These are phyloP conservation scores for Pelargonium fulgidum DNA, from an alignment of 441 rosid species.

Conservation along the genomic window DNA sequence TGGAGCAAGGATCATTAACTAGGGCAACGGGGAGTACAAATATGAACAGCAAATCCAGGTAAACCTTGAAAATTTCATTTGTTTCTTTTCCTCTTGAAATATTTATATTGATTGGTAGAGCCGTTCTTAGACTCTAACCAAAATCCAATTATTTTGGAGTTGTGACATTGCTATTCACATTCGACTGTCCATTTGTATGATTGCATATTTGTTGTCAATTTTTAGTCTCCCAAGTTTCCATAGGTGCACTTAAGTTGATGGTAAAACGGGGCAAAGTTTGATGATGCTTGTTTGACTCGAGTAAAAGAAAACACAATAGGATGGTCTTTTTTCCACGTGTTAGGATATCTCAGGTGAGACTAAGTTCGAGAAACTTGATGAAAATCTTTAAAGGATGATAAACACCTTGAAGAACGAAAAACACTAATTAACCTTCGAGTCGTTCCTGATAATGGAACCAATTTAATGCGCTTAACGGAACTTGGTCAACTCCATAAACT, in stretches of 20 bases:
- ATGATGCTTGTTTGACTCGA: too few species aligned
- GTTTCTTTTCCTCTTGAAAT: background rate
- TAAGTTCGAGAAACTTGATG: too few species aligned
- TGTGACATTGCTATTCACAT: background rate
- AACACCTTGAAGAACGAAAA: too few species aligned
- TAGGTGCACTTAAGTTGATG: background rate
- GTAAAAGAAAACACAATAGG: too few species aligned
- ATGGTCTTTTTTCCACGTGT: too few species aligned
- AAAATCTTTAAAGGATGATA: too few species aligned
- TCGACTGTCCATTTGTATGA: background rate
- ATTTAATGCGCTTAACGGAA: too few species aligned
- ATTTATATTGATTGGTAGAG: background rate
- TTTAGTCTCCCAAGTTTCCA: conserved; percentile 6
- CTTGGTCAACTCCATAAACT: too few species aligned
- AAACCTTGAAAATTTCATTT: conserved; percentile 15
- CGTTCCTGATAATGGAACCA: too few species aligned
- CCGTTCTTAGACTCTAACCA: background rate
- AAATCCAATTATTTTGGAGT: background rate
- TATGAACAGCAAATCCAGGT: conserved; percentile 66
- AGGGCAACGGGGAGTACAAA: conserved; percentile 66
- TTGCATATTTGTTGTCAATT: background rate
- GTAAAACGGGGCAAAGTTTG: background rate
- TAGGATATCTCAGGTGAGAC: too few species aligned
- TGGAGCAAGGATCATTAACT: conserved; percentile 54
- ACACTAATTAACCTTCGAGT: too few species aligned